Percentiles rank a stretch among this genome's conserved stretches.
phyloP scores from a whole-genome alignment of 108 stramenopile genomes.

The Nitzschia sp. region DNA sequence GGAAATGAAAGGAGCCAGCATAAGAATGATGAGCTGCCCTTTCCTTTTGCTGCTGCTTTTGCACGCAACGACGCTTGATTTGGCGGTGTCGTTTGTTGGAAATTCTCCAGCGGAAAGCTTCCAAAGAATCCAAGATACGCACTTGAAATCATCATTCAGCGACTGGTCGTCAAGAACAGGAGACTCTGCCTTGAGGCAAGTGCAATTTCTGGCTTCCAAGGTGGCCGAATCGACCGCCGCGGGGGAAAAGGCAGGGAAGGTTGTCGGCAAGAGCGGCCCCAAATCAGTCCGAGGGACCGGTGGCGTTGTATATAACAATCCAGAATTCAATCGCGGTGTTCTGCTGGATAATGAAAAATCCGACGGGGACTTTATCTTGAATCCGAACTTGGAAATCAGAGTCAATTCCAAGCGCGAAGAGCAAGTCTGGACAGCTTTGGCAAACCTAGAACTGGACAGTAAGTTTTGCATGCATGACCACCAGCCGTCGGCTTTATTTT shows the following conservation, averaged over 20 bases:
- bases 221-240: conserved; percentile 23
- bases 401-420: conserved; percentile 15
- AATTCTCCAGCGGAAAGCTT: no score
- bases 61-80: no score
- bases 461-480: neutral
- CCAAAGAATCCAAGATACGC: no score
- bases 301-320: neutral
- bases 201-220: conserved; percentile 32
- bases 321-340: neutral
- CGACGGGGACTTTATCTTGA: neutral
- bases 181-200: conserved; percentile 25
- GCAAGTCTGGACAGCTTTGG: conserved; percentile 47
- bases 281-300: conserved; percentile 1
- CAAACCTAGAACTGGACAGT: conserved; percentile 43
- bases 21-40: no score
- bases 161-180: conserved; percentile 24
- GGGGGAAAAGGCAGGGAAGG: neutral
- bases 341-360: neutral
- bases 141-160: neutral
- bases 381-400: neutral
- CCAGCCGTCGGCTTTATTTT: neutral
- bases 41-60: no score
- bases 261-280: neutral
- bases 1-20: no score
- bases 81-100: no score